These are phyloP conservation scores for Exophiala sideris DNA, from an alignment of 2,329 filamentous ascomycete genomes.

Conservation along the genomic window DNA sequence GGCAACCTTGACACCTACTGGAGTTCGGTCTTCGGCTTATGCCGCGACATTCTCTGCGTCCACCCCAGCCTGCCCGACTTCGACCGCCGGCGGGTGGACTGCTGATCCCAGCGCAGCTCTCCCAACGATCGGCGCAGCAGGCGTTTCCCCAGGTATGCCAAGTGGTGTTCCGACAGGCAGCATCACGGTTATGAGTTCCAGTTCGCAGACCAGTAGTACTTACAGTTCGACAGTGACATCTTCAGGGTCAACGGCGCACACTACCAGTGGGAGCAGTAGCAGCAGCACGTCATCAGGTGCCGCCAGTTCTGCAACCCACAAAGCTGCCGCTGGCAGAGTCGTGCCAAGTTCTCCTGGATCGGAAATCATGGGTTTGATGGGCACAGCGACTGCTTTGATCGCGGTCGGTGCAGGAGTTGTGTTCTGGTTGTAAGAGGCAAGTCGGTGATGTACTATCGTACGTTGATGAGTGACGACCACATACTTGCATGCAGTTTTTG, in stretches of 20 bases:
- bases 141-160: slow-evolving; percentile 25
- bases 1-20: slow-evolving; percentile 67
- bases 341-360: slow-evolving; percentile 10
- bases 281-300: slow-evolving; percentile 8
- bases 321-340: slow-evolving; percentile 21
- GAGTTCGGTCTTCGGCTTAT: slow-evolving; percentile 65
- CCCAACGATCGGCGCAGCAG: slow-evolving; percentile 64
- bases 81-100: slow-evolving; percentile 67
- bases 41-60: slow-evolving; percentile 58
- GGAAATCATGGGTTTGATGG: slow-evolving; percentile 10
- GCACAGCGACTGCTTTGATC: slow-evolving; percentile 18
- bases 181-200: slow-evolving; percentile 19
- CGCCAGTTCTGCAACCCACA: slow-evolving; percentile 18
- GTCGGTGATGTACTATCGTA: background rate
- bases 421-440: slow-evolving; percentile 19
- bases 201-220: slow-evolving; percentile 23
- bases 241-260: background rate
- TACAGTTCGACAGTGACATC: slow-evolving; percentile 23
- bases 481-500: slow-evolving; percentile 4
- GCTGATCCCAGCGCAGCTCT: slow-evolving; percentile 67
- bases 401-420: slow-evolving; percentile 22
- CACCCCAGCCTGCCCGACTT: slow-evolving; percentile 66
- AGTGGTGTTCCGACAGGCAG: slow-evolving; percentile 24
- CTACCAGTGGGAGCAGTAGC: background rate
- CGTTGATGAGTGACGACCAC: slow-evolving; percentile 14